Evolutionary conservation across 306 rosid genomes (phyloP).

Genomic region (Ziziphus jujuba): DNA sequence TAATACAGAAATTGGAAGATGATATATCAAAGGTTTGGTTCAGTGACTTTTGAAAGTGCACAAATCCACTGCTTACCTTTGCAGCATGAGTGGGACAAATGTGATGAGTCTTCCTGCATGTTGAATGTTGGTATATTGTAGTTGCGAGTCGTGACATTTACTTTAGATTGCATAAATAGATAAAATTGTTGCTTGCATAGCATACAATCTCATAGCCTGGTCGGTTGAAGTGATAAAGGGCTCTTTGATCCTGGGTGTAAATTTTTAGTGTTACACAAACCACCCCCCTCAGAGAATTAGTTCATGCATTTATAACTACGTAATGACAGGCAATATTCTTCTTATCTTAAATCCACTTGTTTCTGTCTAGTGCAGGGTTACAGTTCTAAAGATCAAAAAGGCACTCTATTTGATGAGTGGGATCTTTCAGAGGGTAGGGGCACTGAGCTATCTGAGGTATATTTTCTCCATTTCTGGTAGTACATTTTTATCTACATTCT

Average conservation of each 20-base stretch:
- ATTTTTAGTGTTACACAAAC: no score
- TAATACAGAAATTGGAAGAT: constrained; percentile 96
- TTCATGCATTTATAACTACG: no score
- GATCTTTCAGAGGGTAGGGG: constrained; percentile 88
- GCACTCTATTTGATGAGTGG: constrained; percentile 85
- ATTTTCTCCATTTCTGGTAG: not conserved
- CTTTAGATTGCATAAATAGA: not conserved
- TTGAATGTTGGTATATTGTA: constrained; percentile 3
- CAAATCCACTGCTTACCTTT: constrained; percentile 2
- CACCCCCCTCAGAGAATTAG: not conserved
- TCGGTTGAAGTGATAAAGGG: no score
- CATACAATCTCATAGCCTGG: no score
- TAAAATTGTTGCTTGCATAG: not conserved
- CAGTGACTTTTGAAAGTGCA: constrained; percentile 14
- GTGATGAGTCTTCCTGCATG: not conserved
- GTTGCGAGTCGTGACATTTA: not conserved
- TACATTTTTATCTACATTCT: not conserved
- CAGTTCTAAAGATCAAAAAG: constrained; percentile 81
- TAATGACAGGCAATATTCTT: no score
- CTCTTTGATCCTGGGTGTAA: no score
- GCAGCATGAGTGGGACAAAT: constrained; percentile 11
- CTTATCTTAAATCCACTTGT: constrained; percentile 13
- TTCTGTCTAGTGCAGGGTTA: constrained; percentile 62
- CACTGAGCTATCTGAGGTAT: constrained; percentile 76
- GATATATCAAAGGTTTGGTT: constrained; percentile 82